Conservation (phyloP, 2,329 filamentous ascomycete genomes). For the Xylaria sp. region DNA sequence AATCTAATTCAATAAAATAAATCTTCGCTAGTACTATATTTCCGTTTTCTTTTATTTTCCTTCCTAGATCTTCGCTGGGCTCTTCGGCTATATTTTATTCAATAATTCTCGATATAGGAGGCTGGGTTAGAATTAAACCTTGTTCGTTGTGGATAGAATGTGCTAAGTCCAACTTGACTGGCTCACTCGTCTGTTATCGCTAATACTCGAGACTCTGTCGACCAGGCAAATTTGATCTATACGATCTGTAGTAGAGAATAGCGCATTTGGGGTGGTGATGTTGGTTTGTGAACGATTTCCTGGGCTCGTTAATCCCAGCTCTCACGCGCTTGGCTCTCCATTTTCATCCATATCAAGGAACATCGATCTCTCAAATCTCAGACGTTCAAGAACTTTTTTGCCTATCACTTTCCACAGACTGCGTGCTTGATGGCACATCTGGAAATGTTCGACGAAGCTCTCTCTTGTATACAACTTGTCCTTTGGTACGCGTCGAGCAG, state of each 20-base stretch:
- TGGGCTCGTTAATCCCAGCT: not conserved
- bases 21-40: too few relatives aligned
- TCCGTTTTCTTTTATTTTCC: too few relatives aligned
- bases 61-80: too few relatives aligned
- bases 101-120: not conserved
- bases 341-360: too few relatives aligned
- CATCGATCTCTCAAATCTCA: too few relatives aligned
- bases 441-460: conserved; percentile 51
- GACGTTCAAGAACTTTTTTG: too few relatives aligned
- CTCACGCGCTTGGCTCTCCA: too few relatives aligned
- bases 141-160: not conserved
- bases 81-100: not conserved
- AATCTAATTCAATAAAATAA: too few relatives aligned
- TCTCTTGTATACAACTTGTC: conserved; percentile 45
- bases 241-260: not conserved
- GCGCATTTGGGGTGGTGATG: not conserved
- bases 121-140: not conserved
- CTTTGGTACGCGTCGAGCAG: too few relatives aligned
- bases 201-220: not conserved
- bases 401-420: too few relatives aligned
- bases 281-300: not conserved
- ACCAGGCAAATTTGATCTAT: not conserved
- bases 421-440: conserved; percentile 50
- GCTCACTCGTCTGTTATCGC: not conserved
- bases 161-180: not conserved